Percentiles rank a stretch among this genome's conserved stretches.
phyloP scores from a whole-genome alignment of 441 rosid species.

The Arabidopsis hybrid region DNA sequence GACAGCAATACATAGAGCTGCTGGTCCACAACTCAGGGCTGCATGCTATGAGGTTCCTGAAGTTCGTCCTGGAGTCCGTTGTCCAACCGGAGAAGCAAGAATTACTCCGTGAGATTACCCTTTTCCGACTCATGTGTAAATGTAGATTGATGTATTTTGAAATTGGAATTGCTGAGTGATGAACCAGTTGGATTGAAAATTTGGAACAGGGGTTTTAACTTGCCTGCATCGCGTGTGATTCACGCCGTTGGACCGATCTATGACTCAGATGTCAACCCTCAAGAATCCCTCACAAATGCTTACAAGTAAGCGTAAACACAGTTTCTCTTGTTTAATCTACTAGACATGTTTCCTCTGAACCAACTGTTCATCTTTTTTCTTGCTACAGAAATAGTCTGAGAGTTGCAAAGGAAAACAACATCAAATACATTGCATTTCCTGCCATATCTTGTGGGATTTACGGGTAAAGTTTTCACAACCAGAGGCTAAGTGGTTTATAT shows the following conservation, averaged over 20 bases:
- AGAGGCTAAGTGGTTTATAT: not conserved
- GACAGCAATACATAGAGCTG: slow-evolving; percentile 87
- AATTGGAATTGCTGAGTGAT: slow-evolving; percentile 20
- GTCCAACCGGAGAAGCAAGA: slow-evolving; percentile 90
- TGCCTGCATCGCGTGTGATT: slow-evolving; percentile 84
- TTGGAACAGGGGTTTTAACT: slow-evolving; percentile 74
- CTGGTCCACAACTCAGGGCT: slow-evolving; percentile 79
- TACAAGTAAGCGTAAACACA: slow-evolving; percentile 55
- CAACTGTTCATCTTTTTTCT: slow-evolving; percentile 10
- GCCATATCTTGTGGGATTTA: slow-evolving; percentile 87
- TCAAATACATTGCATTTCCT: slow-evolving; percentile 82
- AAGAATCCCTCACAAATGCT: slow-evolving; percentile 58
- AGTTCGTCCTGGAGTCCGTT: slow-evolving; percentile 73
- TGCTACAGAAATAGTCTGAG: slow-evolving; percentile 70
- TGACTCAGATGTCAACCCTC: slow-evolving; percentile 57
- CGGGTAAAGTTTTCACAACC: slow-evolving; percentile 51
- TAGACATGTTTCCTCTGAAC: not conserved
- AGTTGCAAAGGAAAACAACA: slow-evolving; percentile 75
- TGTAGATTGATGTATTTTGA: not conserved
- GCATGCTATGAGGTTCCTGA: slow-evolving; percentile 85
- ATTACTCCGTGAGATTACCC: slow-evolving; percentile 62
- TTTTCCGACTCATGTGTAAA: not conserved
- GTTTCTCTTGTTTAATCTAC: not conserved
- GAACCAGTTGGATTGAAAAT: slow-evolving; percentile 21
- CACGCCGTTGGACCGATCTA: slow-evolving; percentile 92